These are phyloP conservation scores for Cytidiella melzeri DNA, from an alignment of 768 basidiomycete species.

Conservation along the genomic window DNA sequence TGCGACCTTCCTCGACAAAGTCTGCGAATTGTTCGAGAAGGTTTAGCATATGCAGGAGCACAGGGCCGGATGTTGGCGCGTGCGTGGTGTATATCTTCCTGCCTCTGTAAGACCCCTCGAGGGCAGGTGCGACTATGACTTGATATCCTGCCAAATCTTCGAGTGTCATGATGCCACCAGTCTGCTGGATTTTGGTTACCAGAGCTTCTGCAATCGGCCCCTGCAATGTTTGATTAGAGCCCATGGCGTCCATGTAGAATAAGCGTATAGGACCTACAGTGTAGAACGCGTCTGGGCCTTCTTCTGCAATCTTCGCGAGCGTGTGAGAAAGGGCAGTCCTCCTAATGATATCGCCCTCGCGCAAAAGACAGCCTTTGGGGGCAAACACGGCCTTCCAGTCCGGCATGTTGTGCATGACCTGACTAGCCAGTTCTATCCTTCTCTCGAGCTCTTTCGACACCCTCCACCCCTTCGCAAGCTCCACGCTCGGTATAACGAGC, in stretches of 20 bases:
- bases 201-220: slow-evolving; percentile 80
- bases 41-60: slow-evolving; percentile 90
- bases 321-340: slow-evolving; percentile 76
- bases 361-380: slow-evolving; percentile 61
- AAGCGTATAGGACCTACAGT: slow-evolving; percentile 37
- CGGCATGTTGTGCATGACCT: slow-evolving; percentile 58
- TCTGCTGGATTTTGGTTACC: slow-evolving; percentile 57
- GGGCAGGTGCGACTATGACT: slow-evolving; percentile 63
- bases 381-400: slow-evolving; percentile 86
- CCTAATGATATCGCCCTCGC: slow-evolving; percentile 68
- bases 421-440: slow-evolving; percentile 49
- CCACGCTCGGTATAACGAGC: slow-evolving; percentile 68
- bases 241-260: no score
- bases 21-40: slow-evolving; percentile 69
- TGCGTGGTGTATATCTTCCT: slow-evolving; percentile 79
- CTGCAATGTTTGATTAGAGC: no score
- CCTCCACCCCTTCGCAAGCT: slow-evolving; percentile 73
- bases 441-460: slow-evolving; percentile 73
- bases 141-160: slow-evolving; percentile 69
- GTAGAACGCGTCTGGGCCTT: slow-evolving; percentile 83
- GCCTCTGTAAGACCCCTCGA: slow-evolving; percentile 71
- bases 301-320: slow-evolving; percentile 61
- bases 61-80: slow-evolving; percentile 84
- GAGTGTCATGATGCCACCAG: slow-evolving; percentile 77
- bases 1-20: slow-evolving; percentile 41